phyloP scores from a whole-genome alignment of 2,329 filamentous ascomycete species.

The Mycosphaerella arachidis region DNA sequence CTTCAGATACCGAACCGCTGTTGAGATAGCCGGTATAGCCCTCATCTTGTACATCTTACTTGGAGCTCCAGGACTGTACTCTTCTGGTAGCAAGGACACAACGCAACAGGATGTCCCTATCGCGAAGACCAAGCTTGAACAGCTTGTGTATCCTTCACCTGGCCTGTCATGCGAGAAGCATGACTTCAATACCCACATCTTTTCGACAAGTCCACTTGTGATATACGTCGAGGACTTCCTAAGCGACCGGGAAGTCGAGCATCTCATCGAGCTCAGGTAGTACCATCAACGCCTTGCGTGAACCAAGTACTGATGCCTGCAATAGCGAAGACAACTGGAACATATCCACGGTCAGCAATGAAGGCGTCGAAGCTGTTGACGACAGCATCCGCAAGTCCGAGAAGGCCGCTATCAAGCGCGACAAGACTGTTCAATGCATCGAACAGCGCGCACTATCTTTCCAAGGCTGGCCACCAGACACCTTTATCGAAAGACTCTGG shows the following conservation, averaged over 20 bases:
- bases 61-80: constrained; percentile 27
- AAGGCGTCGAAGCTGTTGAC: constrained; percentile 45
- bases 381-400: constrained; percentile 50
- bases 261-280: constrained; percentile 49
- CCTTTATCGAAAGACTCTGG: constrained; percentile 59
- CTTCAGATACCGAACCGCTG: constrained; percentile 28
- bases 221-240: constrained; percentile 48
- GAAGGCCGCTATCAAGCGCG: constrained; percentile 46
- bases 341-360: constrained; percentile 52
- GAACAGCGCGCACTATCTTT: constrained; percentile 55
- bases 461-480: constrained; percentile 56
- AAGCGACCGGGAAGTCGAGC: constrained; percentile 13
- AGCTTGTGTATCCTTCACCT: constrained; percentile 38
- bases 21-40: constrained; percentile 31
- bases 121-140: constrained; percentile 32
- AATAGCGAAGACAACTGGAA: constrained; percentile 45
- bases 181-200: constrained; percentile 44
- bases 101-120: constrained; percentile 8
- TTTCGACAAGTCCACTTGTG: constrained; percentile 52
- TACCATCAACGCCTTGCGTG: not conserved
- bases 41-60: constrained; percentile 31
- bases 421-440: constrained; percentile 52
- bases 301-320: constrained; percentile 3
- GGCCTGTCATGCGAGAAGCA: constrained; percentile 38
- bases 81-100: not conserved